Evolutionary conservation across 192 early-diverging fungal species (phyloP), one percentile per base, ranked within the genome.

Genomic region (Paraglomus brasilianum): DNA sequence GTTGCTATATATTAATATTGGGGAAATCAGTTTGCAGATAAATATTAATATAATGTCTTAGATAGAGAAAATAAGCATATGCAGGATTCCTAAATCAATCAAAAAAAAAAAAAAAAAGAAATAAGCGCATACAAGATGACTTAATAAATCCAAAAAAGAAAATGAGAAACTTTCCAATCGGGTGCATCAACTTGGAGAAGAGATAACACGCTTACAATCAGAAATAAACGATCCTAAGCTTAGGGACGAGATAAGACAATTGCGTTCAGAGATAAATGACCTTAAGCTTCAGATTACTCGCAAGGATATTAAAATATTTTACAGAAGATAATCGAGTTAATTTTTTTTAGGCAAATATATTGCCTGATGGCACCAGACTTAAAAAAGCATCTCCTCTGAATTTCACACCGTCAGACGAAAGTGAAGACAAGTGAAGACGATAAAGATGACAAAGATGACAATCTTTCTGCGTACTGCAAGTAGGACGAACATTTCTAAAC

Each of bases 341-440:
- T n/a, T n/a, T n/a, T n/a, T n/a, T n/a, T n/a, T n/a, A n/a, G n/a
- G n/a, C n/a, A n/a, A n/a, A n/a, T n/a, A n/a, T n/a, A n/a, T n/a
- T n/a, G 14, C n/a, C 60, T 62, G 19, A 62, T 22, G 59, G 59
- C 11, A 62, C 42, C n/a, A 62, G 46, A 45, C 42, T 62, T 62
- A 22, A 3, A 8, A 62, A 30, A 22, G 42, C 59, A 62, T 8
- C 4, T 24, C 22, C 41, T 46, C 1, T 62, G 30, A 30, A 62
- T 45, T 22, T n/a, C 24, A 2, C 8, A 44, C 19, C 11, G 24
- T 1, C 21, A 6, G 60, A 46, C 36, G 59, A 62, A 42, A n/a
- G n/a, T n/a, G n/a, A n/a, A n/a, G n/a, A n/a, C n/a, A n/a, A n/a
- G n/a, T n/a, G n/a, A n/a, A n/a, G n/a, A n/a, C n/a, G 43, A 22